Conservation (phyloP, 208 protist genomes). For the Leishmania guyanensis region DNA sequence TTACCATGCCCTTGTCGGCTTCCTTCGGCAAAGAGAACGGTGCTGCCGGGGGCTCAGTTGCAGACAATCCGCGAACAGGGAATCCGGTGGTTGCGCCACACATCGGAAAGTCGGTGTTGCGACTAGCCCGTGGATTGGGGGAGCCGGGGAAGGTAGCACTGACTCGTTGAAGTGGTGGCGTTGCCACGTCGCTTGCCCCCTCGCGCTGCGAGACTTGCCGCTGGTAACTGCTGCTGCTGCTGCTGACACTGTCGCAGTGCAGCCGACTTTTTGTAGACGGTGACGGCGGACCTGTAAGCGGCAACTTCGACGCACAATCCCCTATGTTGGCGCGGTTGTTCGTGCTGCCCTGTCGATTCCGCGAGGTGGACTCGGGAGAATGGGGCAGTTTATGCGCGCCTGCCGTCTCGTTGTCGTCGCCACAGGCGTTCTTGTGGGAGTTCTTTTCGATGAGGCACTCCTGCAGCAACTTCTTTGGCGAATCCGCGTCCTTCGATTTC, state of each 20-base stretch:
- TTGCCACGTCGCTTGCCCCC: neutral
- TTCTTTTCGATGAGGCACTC: neutral
- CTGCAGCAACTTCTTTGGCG: neutral
- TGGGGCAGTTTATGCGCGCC: neutral
- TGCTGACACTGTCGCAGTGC: neutral
- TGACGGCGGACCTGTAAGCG: neutral
- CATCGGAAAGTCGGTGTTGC: neutral
- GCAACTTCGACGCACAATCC: neutral
- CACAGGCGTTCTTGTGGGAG: neutral
- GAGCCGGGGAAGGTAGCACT: neutral
- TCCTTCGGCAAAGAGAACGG: neutral
- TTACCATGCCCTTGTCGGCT: neutral
- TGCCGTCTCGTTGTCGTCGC: neutral
- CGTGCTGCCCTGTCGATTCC: neutral
- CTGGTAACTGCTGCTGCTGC: neutral
- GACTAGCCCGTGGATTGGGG: neutral
- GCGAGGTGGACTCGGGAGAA: neutral
- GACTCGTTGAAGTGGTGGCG: neutral
- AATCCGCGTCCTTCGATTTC: neutral
- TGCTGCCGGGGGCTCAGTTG: neutral
- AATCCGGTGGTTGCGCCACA: neutral
- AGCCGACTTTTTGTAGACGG: neutral
- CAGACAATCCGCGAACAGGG: neutral
- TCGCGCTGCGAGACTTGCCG: neutral
- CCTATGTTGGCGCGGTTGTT: neutral